Evolutionary conservation across 2,329 filamentous ascomycete species (phyloP).

Genomic region (Aspergillus hiratsukae): DNA sequence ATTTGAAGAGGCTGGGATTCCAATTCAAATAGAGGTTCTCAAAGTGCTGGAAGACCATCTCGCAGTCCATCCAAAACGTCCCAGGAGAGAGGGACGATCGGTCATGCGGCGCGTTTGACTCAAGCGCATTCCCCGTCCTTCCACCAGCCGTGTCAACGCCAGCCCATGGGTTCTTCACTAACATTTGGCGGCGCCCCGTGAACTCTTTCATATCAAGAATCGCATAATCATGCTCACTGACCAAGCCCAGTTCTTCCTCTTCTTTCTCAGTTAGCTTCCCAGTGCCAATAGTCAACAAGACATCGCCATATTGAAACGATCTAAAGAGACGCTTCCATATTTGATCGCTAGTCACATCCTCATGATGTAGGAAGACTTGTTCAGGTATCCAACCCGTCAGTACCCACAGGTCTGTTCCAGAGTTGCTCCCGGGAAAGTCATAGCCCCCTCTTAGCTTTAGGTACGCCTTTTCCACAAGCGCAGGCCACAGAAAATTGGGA

Average conservation of each 20-base stretch:
- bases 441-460: conserved; percentile 93
- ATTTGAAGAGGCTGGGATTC: conserved; percentile 79
- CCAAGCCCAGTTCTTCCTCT: conserved; percentile 74
- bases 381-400: conserved; percentile 96
- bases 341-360: conserved; percentile 69
- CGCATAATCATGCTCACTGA: conserved; percentile 90
- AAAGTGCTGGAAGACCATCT: conserved; percentile 85
- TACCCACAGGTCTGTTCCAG: conserved; percentile 88
- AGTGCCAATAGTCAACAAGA: conserved; percentile 85
- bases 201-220: conserved; percentile 71
- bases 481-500: conserved; percentile 80
- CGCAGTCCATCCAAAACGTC: conserved; percentile 90
- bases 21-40: conserved; percentile 97
- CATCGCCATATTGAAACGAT: conserved; percentile 71
- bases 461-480: conserved; percentile 92
- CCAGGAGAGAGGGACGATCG: conserved; percentile 50
- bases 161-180: conserved; percentile 94
- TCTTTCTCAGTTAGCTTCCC: conserved; percentile 73
- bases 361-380: conserved; percentile 84
- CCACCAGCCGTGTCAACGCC: conserved; percentile 55
- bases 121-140: conserved; percentile 16
- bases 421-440: conserved; percentile 96
- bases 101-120: conserved; percentile 12
- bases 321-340: conserved; percentile 74
- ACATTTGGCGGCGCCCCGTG: conserved; percentile 60